These are phyloP conservation scores for Epichloe sp. DNA, from an alignment of 2,329 filamentous ascomycete species.

Conservation along the genomic window DNA sequence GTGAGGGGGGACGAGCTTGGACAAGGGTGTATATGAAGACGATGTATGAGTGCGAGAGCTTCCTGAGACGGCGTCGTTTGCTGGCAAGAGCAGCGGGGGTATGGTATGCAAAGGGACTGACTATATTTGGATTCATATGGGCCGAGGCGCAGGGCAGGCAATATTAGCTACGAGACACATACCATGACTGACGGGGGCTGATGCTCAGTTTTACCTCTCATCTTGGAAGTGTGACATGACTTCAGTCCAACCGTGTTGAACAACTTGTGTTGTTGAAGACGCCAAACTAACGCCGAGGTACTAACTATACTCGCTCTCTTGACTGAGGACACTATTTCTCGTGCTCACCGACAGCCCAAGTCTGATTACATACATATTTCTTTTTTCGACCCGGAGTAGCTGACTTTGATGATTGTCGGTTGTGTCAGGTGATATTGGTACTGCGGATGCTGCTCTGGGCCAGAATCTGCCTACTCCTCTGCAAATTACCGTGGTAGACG, in stretches of 20 bases:
- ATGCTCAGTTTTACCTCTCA: too few species aligned
- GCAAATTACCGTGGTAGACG: slow-evolving; percentile 51
- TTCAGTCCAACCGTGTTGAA: too few species aligned
- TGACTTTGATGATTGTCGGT: neutral
- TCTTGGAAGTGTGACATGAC: too few species aligned
- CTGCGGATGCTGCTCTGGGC: slow-evolving; percentile 50
- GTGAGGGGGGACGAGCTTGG: neutral
- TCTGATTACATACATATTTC: too few species aligned
- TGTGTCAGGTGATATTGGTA: slow-evolving; percentile 49
- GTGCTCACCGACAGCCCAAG: too few species aligned
- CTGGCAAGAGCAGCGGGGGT: neutral
- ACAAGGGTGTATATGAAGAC: slow-evolving; percentile 6
- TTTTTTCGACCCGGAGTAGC: too few species aligned
- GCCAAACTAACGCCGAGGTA: too few species aligned
- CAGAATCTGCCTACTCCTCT: slow-evolving; percentile 48
- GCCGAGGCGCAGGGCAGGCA: neutral
- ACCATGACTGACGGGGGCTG: neutral
- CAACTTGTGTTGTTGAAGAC: too few species aligned
- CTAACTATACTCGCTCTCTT: too few species aligned
- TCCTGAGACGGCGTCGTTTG: neutral
- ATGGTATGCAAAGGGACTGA: neutral
- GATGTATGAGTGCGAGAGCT: slow-evolving; percentile 5
- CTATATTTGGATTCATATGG: neutral
- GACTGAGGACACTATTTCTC: too few species aligned
- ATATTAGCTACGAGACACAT: neutral